A percentile compares a stretch with the other conserved stretches of the same genome.
Conservation (phyloP, 495 filamentous ascomycete genomes). For the Cairneyella variabilis region DNA sequence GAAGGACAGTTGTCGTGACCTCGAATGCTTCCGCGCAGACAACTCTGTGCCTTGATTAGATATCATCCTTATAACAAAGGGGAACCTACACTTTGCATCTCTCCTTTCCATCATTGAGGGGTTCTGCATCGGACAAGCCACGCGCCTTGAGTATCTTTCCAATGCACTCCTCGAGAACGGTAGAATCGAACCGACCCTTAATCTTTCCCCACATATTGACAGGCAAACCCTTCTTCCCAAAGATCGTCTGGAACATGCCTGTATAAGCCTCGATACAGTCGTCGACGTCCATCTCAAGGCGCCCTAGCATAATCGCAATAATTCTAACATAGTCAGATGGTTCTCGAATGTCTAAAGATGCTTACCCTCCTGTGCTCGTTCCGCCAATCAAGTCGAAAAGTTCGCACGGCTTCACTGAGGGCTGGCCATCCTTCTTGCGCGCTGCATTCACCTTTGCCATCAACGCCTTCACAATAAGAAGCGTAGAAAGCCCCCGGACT, state of each 20-base stretch:
- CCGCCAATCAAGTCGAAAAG: slow-evolving; percentile 42
- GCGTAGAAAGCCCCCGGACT: slow-evolving; percentile 14
- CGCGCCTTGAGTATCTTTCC: slow-evolving; percentile 17
- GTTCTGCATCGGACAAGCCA: slow-evolving; percentile 31
- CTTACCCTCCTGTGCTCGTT: slow-evolving; percentile 38
- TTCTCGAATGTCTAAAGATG: too few species aligned
- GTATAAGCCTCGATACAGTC: slow-evolving; percentile 31
- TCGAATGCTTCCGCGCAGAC: slow-evolving; percentile 11
- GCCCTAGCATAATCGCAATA: slow-evolving; percentile 42
- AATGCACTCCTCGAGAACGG: slow-evolving; percentile 17
- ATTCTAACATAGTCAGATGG: slow-evolving; percentile 22
- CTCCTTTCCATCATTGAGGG: slow-evolving; percentile 35
- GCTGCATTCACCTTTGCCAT: slow-evolving; percentile 15
- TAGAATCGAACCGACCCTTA: slow-evolving; percentile 22
- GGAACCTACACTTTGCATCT: slow-evolving; percentile 17
- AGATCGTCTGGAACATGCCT: slow-evolving; percentile 18
- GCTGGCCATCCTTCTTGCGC: slow-evolving; percentile 14
- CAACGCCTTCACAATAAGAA: slow-evolving; percentile 16
- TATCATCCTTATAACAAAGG: neutral
- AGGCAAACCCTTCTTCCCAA: slow-evolving; percentile 17
- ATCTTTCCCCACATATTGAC: slow-evolving; percentile 1
- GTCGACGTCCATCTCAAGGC: slow-evolving; percentile 35
- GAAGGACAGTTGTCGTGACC: slow-evolving; percentile 6
- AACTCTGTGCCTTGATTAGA: slow-evolving; percentile 10
- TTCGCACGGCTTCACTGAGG: slow-evolving; percentile 41